Evolutionary conservation across 495 filamentous ascomycete species (phyloP), one percentile per base, ranked within the genome.

Genomic region (Podospora tetraspora): DNA sequence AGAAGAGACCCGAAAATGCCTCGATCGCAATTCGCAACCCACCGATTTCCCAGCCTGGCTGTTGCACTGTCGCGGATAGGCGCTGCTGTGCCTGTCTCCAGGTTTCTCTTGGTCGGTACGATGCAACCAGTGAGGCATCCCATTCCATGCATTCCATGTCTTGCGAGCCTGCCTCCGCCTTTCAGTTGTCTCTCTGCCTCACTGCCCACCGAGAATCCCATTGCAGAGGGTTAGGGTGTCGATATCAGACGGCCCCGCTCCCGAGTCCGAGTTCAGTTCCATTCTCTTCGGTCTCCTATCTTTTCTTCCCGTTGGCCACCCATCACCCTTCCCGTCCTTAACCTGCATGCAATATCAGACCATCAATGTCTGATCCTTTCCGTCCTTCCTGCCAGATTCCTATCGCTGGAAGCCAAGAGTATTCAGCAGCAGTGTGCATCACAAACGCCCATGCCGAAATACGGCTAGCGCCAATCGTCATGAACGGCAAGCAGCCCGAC

Each of bases 11-110:
- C 34, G 24, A 25, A 66, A 66, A 66, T 66, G 56, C 56, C 43
- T 66, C 56, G 56, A 66, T 66, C 64, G 12, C 30, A 29, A 59
- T 59, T 59, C 34, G 1, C 61, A 34, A 56, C 62, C 62, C 27
- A 7, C 43, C 43, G 43, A 52, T n/a, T 52, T 19, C 43, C 43
- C 43, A 52, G 43, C 43, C 43, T 52, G 43, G 43, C 43, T 19
- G 43, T n/a, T 52, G 43, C 43, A 52, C 43, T 52, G 43, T n/a
- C 43, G 43, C 43, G 19, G 43, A n/a, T 52, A 52, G 43, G 5
- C 7, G 12, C 43, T n/a, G 43, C 43, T 16, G 43, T n/a, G 43
- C 43, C 43, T 52, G 43, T 52, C 43, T 52, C 5, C 6, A 52
- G 16, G 43, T 19, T 43, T 16, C 34, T 19, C 34, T 7, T 43